A percentile compares a stretch with the other conserved stretches of the same genome.
These are phyloP conservation scores for Abrus precatorius DNA, from an alignment of 306 rosid species.

Conservation along the genomic window DNA sequence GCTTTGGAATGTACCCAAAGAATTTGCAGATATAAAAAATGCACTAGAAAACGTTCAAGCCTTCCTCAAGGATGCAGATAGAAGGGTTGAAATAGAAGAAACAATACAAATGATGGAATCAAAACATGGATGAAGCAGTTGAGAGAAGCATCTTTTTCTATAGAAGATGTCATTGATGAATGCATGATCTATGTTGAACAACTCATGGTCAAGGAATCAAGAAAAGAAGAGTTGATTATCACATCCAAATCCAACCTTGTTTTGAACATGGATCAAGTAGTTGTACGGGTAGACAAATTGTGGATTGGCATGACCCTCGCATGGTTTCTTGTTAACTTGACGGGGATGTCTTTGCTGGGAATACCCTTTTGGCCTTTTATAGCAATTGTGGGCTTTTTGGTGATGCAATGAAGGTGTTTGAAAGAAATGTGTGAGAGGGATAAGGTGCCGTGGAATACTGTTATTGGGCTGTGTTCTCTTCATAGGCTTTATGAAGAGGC, in stretches of 20 bases:
- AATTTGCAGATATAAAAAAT: constrained; percentile 19
- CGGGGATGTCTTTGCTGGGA: constrained; percentile 74
- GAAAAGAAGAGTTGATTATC: too few relatives aligned
- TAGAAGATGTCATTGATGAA: not conserved
- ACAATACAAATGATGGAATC: not conserved
- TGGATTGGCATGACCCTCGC: too few relatives aligned
- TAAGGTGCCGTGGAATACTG: constrained; percentile 80
- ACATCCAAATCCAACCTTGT: too few relatives aligned
- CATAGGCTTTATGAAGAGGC: constrained; percentile 61
- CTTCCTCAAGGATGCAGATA: constrained; percentile 36
- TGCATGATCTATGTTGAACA: not conserved
- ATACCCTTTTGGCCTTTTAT: constrained; percentile 73
- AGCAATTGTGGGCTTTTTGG: constrained; percentile 59
- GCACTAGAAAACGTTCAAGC: constrained; percentile 28
- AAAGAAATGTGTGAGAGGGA: constrained; percentile 83
- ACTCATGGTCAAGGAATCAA: not conserved
- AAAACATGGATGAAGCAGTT: not conserved
- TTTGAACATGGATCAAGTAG: too few relatives aligned
- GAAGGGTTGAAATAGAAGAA: not conserved
- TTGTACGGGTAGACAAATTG: too few relatives aligned
- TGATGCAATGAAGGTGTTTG: constrained; percentile 68
- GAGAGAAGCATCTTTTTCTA: too few relatives aligned
- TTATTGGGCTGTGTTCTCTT: constrained; percentile 69
- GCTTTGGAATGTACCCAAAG: not conserved
- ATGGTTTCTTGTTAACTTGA: constrained; percentile 32